These are phyloP conservation scores for Debaryomyces singareniensis DNA, from an alignment of 1,139 yeast genomes.

Conservation along the genomic window DNA sequence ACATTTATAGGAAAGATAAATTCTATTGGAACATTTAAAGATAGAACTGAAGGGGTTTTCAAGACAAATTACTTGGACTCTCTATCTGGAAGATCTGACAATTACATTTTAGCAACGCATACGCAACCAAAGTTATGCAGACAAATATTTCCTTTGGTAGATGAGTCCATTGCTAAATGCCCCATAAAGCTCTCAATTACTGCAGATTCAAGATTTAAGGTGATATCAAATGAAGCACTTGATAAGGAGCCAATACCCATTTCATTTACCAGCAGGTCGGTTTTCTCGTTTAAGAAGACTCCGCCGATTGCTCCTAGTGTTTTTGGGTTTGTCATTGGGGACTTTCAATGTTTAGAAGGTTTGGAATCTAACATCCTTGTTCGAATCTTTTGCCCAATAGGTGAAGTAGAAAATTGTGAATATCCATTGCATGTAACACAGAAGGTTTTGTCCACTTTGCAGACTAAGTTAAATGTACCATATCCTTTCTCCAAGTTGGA, in stretches of 20 bases:
- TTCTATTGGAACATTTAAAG: constrained; percentile 48
- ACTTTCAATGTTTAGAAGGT: constrained; percentile 46
- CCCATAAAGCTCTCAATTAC: constrained; percentile 42
- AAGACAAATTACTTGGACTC: constrained; percentile 56
- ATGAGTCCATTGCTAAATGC: constrained; percentile 52
- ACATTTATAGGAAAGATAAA: constrained; percentile 51
- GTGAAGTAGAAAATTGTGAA: constrained; percentile 39
- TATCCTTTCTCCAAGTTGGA: constrained; percentile 63
- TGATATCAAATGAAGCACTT: constrained; percentile 42
- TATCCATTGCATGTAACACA: constrained; percentile 44
- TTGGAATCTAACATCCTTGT: constrained; percentile 30
- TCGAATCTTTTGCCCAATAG: constrained; percentile 50
- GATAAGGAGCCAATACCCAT: constrained; percentile 14
- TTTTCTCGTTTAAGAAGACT: constrained; percentile 41
- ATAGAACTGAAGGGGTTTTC: constrained; percentile 60
- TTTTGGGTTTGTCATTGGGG: constrained; percentile 64
- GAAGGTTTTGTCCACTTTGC: constrained; percentile 42
- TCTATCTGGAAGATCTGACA: constrained; percentile 38
- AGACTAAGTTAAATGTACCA: constrained; percentile 28
- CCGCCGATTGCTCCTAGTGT: constrained; percentile 57
- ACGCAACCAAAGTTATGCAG: constrained; percentile 64
- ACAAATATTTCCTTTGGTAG: constrained; percentile 57
- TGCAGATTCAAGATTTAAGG: constrained; percentile 39
- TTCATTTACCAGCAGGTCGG: constrained; percentile 15
- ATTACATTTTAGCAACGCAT: constrained; percentile 58